Evolutionary conservation across 805 yeast species (phyloP), one percentile per base, ranked within the genome.

Genomic region (Lachancea nothofagi): DNA sequence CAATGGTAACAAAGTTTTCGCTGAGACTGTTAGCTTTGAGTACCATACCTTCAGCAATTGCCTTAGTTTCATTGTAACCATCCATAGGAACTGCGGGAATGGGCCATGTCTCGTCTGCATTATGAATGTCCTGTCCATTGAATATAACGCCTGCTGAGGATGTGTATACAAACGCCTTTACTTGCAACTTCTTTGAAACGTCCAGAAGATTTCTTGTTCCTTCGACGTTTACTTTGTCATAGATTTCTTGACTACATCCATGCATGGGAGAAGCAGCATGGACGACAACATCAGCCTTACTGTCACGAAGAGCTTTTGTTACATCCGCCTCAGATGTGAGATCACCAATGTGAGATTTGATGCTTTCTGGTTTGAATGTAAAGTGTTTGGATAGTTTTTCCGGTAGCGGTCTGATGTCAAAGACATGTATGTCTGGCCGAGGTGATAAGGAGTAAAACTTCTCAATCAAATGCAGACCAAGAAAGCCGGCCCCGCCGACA

Each of bases 181-280:
- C 65, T 8, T 62, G 60, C 32, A 66, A 53, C 33, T 65, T 67
- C 49, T 75, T 69, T 32, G 89, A 78, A 36, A 80, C 81, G 33
- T 74, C 67, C 29, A 90, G 65, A 25, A 93, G 72, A 46, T 80
- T 85, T 41, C 69, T 66, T 1, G 98, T 93, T 29, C 99, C 99
- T 33, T 77, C 74, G 22, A 93, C 90, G 55, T 93, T 93, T 36
- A 93, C 98, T 51, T 83, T 83, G 50, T 80, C 83, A 64, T 90
- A 90, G 32, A 93, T 74, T 31, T 77, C 80, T 49, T 83, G 83
- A n/a, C 78, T 74, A 50, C 80, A 69, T 4, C 96, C 97, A 58
- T 88, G 97, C 61, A 93, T 74, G 14, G 99, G 99, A 9, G 97
- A 90, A 2, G 97, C 98, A 1, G 96, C 83, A 58, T 94, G 97